These are phyloP conservation scores for Echria macrotheca DNA, from an alignment of 495 filamentous ascomycete species.

Conservation along the genomic window DNA sequence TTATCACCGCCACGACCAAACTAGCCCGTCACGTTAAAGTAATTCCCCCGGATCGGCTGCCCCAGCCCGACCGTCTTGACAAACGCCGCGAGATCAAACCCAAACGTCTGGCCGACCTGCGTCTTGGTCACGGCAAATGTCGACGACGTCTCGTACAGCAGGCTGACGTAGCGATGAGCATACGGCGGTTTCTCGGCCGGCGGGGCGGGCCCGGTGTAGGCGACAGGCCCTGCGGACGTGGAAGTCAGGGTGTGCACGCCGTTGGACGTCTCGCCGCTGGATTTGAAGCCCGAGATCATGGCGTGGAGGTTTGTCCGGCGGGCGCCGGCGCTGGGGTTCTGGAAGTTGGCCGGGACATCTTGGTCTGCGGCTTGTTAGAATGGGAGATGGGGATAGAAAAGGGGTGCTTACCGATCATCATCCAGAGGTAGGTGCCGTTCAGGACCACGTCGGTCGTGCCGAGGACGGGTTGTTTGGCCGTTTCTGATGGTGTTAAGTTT, in stretches of 20 bases:
- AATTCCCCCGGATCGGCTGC: slow-evolving; percentile 38
- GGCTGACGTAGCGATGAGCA: slow-evolving; percentile 42
- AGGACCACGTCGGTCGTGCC: slow-evolving; percentile 32
- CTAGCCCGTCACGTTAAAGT: slow-evolving; percentile 36
- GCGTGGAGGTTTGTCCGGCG: slow-evolving; percentile 41
- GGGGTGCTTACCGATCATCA: slow-evolving; percentile 38
- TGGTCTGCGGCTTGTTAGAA: neutral
- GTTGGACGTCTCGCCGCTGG: slow-evolving; percentile 22
- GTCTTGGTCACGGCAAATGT: slow-evolving; percentile 31
- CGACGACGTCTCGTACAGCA: slow-evolving; percentile 35
- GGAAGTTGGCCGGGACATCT: slow-evolving; percentile 30
- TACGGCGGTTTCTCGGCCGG: slow-evolving; percentile 40
- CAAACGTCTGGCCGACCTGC: slow-evolving; percentile 28
- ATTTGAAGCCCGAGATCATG: slow-evolving; percentile 41
- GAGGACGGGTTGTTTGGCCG: slow-evolving; percentile 36
- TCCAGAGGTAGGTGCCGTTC: slow-evolving; percentile 39
- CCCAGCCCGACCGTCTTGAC: slow-evolving; percentile 31
- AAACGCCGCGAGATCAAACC: slow-evolving; percentile 39
- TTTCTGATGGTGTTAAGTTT: slow-evolving; percentile 17
- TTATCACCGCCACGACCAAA: no score
- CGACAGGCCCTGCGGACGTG: slow-evolving; percentile 29
- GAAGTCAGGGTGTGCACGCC: slow-evolving; percentile 35
- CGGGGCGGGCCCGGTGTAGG: slow-evolving; percentile 39
- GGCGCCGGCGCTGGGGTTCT: slow-evolving; percentile 29
- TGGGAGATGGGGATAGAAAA: neutral